These are phyloP conservation scores for Tylopilus orsonianus DNA, from an alignment of 1,284 basidiomycete species.

Conservation along the genomic window DNA sequence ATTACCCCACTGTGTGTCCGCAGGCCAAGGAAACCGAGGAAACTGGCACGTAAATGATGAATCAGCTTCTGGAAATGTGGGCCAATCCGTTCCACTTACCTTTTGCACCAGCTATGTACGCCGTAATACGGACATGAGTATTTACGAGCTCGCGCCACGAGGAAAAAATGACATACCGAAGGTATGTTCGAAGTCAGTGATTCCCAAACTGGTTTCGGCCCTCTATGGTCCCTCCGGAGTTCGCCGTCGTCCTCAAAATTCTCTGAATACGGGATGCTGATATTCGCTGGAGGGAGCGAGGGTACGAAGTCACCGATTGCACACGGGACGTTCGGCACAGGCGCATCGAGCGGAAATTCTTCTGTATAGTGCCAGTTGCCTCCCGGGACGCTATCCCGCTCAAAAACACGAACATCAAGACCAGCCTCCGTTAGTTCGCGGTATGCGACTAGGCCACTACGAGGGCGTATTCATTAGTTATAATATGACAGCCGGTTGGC, in stretches of 20 bases:
- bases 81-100: neutral
- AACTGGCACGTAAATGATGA: constrained; percentile 1
- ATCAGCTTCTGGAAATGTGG: neutral
- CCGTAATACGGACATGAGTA: neutral
- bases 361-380: constrained; percentile 19
- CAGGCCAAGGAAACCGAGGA: constrained; percentile 17
- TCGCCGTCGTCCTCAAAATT: constrained; percentile 5
- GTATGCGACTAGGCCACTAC: constrained; percentile 13
- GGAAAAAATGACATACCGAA: constrained; percentile 10
- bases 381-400: constrained; percentile 14
- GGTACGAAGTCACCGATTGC: constrained; percentile 7
- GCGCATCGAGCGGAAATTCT: constrained; percentile 9
- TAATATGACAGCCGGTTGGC: neutral
- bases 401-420: constrained; percentile 19
- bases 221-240: constrained; percentile 9
- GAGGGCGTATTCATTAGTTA: neutral
- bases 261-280: constrained; percentile 14
- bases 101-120: constrained; percentile 11
- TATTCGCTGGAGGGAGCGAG: constrained; percentile 9
- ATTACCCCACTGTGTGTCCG: constrained; percentile 17
- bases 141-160: neutral
- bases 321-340: constrained; percentile 4
- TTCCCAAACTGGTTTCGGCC: constrained; percentile 17
- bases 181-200: constrained; percentile 13
- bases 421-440: constrained; percentile 16